phyloP scores from a whole-genome alignment of 2,329 filamentous ascomycete genomes.

The Lasiodiplodia sp. region DNA sequence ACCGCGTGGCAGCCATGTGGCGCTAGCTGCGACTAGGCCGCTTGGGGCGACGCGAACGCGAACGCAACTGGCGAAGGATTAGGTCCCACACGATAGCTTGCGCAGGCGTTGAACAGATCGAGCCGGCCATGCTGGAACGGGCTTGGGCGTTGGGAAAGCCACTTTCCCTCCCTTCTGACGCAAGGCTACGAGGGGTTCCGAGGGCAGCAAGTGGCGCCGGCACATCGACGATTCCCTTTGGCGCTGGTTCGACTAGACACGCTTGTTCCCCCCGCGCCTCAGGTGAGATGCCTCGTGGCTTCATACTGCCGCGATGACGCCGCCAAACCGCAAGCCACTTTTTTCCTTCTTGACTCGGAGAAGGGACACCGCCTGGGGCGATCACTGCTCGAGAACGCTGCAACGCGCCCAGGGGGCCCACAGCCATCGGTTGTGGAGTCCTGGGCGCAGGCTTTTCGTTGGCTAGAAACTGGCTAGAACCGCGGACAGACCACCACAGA shows the following conservation, averaged over 20 bases:
- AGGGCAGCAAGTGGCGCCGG: neutral
- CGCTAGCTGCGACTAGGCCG: neutral
- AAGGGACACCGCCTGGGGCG: neutral
- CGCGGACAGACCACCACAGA: neutral
- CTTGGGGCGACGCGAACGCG: neutral
- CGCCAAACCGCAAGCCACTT: neutral
- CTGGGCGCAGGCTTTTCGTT: neutral
- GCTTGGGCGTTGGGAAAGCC: neutral
- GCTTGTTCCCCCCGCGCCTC: neutral
- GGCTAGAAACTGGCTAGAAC: neutral
- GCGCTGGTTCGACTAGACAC: neutral
- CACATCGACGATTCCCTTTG: neutral
- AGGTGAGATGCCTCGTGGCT: conserved; percentile 9
- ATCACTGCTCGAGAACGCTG: neutral
- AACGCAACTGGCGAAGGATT: neutral
- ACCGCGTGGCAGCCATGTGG: conserved; percentile 3
- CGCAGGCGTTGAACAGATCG: neutral
- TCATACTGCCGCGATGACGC: neutral
- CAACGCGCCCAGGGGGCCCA: neutral
- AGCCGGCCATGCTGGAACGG: neutral
- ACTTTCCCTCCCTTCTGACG: neutral
- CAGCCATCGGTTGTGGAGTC: neutral
- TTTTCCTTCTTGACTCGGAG: neutral
- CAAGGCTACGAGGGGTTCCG: neutral
- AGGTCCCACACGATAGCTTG: conserved; percentile 1